Evolutionary conservation across 176 grass and related monocot genomes (phyloP).

Genomic region (Aegilops umbellulata): DNA sequence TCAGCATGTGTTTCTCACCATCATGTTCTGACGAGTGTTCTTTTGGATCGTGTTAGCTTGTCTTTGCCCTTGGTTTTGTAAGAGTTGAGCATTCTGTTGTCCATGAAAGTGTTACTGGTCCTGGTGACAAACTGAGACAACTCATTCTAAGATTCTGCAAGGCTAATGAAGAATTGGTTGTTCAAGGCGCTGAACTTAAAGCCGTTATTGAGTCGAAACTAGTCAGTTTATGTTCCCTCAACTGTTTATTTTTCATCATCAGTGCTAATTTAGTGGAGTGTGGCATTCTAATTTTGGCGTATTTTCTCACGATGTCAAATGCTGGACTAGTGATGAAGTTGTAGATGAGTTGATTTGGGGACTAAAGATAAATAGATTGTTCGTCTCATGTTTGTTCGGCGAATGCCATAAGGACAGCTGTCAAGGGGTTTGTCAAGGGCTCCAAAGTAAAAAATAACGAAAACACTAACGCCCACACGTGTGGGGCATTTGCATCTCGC

Average conservation of each 20-base stretch:
- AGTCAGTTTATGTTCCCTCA: conserved; percentile 12
- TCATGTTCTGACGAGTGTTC: neutral
- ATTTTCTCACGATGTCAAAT: conserved; percentile 4
- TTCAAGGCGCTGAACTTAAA: conserved; percentile 4
- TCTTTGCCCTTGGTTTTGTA: conserved; percentile 8
- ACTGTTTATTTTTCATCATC: neutral
- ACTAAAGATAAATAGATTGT: no score
- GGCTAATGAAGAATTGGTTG: neutral
- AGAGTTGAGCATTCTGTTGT: neutral
- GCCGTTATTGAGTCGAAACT: neutral
- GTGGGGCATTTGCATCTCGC: no score
- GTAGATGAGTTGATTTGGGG: neutral
- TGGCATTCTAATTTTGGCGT: neutral
- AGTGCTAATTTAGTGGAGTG: neutral
- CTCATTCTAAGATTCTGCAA: neutral
- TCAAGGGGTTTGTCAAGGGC: no score
- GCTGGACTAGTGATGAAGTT: neutral
- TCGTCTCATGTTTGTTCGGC: no score
- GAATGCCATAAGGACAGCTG: no score
- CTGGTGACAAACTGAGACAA: neutral
- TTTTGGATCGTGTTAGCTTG: neutral
- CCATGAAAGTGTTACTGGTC: neutral
- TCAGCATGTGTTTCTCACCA: neutral
- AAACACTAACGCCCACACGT: no score
- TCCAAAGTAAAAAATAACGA: no score